Evolutionary conservation across 2,329 filamentous ascomycete genomes (phyloP).

Genomic region (Xylaria sp.): DNA sequence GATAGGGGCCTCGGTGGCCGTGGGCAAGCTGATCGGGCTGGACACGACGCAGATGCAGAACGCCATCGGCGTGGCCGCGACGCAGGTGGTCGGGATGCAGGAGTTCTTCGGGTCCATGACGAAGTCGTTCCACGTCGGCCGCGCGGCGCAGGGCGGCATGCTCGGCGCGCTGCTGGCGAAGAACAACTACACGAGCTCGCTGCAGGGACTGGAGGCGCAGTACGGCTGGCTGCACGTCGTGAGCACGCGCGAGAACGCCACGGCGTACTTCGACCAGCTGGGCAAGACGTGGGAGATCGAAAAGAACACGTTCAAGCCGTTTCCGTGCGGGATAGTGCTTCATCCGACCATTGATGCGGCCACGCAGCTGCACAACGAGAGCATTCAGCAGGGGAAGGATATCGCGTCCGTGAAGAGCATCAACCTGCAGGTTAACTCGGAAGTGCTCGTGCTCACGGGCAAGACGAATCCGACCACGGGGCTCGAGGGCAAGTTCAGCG

Average conservation of each 20-base stretch:
- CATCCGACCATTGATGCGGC: slow-evolving; percentile 66
- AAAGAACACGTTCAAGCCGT: slow-evolving; percentile 67
- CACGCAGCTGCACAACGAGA: slow-evolving; percentile 57
- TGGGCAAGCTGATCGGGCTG: slow-evolving; percentile 59
- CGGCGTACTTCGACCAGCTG: slow-evolving; percentile 53
- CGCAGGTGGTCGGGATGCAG: slow-evolving; percentile 63
- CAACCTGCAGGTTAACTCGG: slow-evolving; percentile 59
- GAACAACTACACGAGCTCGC: slow-evolving; percentile 61
- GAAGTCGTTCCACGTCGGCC: slow-evolving; percentile 65
- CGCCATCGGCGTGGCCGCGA: slow-evolving; percentile 64
- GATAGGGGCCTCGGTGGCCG: slow-evolving; percentile 64
- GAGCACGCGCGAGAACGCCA: slow-evolving; percentile 53
- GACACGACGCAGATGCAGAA: slow-evolving; percentile 55
- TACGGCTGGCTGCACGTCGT: slow-evolving; percentile 66
- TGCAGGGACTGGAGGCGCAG: slow-evolving; percentile 61
- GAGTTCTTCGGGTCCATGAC: slow-evolving; percentile 67
- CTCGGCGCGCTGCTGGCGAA: slow-evolving; percentile 54
- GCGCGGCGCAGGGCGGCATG: slow-evolving; percentile 63
- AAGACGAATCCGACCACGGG: slow-evolving; percentile 61
- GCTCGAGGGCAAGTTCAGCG: slow-evolving; percentile 65
- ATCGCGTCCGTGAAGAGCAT: slow-evolving; percentile 49
- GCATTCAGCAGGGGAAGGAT: slow-evolving; percentile 47
- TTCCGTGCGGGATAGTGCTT: slow-evolving; percentile 67
- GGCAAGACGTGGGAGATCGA: slow-evolving; percentile 60
- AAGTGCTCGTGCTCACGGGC: slow-evolving; percentile 64